Percentiles rank a stretch among this genome's conserved stretches.
phyloP scores from a whole-genome alignment of 169 alveolate genomes.

The Plasmodium chabaudi region DNA sequence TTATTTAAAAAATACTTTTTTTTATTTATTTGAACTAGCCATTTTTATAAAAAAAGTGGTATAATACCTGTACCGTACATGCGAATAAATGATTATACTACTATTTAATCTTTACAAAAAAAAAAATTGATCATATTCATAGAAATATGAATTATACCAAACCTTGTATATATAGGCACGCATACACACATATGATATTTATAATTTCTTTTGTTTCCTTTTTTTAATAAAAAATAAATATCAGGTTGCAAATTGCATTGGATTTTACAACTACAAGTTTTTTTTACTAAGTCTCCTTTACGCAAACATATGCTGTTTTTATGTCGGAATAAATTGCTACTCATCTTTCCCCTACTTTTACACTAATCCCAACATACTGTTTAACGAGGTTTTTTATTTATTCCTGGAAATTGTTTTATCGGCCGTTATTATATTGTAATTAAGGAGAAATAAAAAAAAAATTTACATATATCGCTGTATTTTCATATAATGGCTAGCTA shows the following conservation, averaged over 20 bases:
- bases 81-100: too few relatives aligned
- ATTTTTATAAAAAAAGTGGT: too few relatives aligned
- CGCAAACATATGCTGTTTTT: slow-evolving; percentile 38
- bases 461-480: not conserved
- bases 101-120: too few relatives aligned
- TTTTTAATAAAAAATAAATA: too few relatives aligned
- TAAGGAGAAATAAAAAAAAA: not conserved
- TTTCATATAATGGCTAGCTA: not conserved
- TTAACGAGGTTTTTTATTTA: slow-evolving; percentile 55
- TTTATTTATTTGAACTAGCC: too few relatives aligned
- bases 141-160: too few relatives aligned
- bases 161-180: too few relatives aligned
- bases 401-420: slow-evolving; percentile 51
- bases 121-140: too few relatives aligned
- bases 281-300: slow-evolving; percentile 47
- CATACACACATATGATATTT: too few relatives aligned
- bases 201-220: too few relatives aligned
- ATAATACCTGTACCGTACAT: too few relatives aligned
- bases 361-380: slow-evolving; percentile 47
- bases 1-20: too few relatives aligned
- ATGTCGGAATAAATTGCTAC: slow-evolving; percentile 37
- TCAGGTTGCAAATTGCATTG: slow-evolving; percentile 77
- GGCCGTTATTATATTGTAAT: slow-evolving; percentile 34
- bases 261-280: slow-evolving; percentile 72
- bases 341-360: slow-evolving; percentile 54